phyloP scores from a whole-genome alignment of 2,329 filamentous ascomycete species.

The Zelopaecilomyces penicillatus region DNA sequence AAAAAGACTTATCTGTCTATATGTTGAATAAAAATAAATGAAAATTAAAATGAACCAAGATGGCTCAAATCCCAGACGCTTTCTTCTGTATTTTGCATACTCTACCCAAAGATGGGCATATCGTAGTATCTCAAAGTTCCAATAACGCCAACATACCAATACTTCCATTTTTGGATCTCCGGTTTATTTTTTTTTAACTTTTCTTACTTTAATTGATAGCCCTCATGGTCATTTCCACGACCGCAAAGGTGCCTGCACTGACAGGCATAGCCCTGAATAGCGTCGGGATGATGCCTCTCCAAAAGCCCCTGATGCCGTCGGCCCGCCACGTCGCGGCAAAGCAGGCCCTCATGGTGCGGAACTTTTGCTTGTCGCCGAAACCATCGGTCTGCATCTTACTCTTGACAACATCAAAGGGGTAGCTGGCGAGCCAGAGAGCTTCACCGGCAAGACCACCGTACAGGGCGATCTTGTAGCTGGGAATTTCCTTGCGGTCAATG shows the following conservation, averaged over 20 bases:
- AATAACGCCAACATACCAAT: slow-evolving; percentile 2
- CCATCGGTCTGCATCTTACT: slow-evolving; percentile 99
- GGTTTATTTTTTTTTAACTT: background rate
- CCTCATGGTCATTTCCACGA: slow-evolving; percentile 60
- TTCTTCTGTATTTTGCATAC: no score
- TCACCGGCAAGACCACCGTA: slow-evolving; percentile 94
- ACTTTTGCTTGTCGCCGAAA: slow-evolving; percentile 64
- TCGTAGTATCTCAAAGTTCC: background rate
- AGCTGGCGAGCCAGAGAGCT: slow-evolving; percentile 84
- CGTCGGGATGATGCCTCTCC: slow-evolving; percentile 88
- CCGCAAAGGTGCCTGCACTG: slow-evolving; percentile 93
- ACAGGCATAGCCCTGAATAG: slow-evolving; percentile 94
- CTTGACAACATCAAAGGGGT: slow-evolving; percentile 96
- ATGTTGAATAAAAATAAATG: no score
- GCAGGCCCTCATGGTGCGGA: slow-evolving; percentile 78
- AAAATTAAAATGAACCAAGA: no score
- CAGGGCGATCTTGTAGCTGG: slow-evolving; percentile 75
- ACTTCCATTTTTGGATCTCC: background rate
- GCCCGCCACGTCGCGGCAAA: slow-evolving; percentile 71
- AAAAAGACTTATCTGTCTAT: no score
- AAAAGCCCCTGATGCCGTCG: slow-evolving; percentile 79
- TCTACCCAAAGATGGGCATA: no score
- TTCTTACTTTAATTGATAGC: slow-evolving; percentile 38
- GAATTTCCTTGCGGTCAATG: slow-evolving; percentile 67
- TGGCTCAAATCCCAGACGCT: no score